Evolutionary conservation across 345 rosid species (phyloP).

Genomic region (Balakata baccata): DNA sequence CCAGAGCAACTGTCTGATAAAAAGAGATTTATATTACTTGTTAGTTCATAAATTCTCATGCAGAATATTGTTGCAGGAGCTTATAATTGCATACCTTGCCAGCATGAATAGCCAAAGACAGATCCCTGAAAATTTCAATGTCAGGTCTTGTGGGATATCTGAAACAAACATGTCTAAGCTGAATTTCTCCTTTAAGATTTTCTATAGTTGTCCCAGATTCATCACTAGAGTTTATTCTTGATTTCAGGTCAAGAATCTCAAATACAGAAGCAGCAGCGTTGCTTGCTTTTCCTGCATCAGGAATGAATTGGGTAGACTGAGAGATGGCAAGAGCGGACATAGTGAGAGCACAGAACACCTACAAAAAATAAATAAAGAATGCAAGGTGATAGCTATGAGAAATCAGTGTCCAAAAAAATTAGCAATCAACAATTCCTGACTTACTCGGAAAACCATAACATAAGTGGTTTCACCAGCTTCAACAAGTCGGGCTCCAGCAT

Average conservation of each 20-base stretch:
- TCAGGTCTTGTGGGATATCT: constrained; percentile 22
- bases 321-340: constrained; percentile 19
- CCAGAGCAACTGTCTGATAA: too few relatives aligned
- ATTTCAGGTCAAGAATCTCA: constrained; percentile 20
- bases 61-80: not conserved
- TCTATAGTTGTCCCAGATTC: constrained; percentile 16
- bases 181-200: constrained; percentile 19
- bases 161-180: constrained; percentile 15
- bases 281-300: constrained; percentile 17
- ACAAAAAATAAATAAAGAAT: not conserved
- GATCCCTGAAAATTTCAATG: constrained; percentile 18
- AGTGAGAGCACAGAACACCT: constrained; percentile 20
- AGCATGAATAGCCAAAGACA: constrained; percentile 12
- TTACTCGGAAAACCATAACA: constrained; percentile 17
- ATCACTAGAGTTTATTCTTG: constrained; percentile 20
- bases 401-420: too few relatives aligned
- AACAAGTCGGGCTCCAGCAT: constrained; percentile 20
- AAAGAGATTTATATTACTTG: too few relatives aligned
- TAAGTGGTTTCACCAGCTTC: constrained; percentile 9
- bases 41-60: too few relatives aligned
- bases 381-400: too few relatives aligned
- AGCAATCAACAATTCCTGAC: not conserved
- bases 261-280: constrained; percentile 20
- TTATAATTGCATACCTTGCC: constrained; percentile 15
- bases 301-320: constrained; percentile 3